Conservation (phyloP, 768 basidiomycete species). For the Serendipita sp. region DNA sequence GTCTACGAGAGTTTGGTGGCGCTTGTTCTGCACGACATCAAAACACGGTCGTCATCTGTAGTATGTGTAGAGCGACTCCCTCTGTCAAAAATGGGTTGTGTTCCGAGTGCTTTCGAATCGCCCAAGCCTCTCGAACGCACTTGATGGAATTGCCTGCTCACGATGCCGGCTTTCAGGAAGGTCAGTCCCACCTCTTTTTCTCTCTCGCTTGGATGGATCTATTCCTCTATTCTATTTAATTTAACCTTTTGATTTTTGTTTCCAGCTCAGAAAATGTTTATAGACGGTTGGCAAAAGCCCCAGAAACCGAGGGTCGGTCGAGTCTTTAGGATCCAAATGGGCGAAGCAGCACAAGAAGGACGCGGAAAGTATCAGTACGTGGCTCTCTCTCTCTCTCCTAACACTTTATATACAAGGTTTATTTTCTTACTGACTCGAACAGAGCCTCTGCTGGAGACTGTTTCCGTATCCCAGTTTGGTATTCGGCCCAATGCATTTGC, state of each 20-base stretch:
- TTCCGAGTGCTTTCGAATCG: not conserved
- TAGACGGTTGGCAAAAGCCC: not conserved
- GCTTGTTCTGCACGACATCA: not conserved
- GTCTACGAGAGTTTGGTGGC: not conserved
- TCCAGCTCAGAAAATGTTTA: not conserved
- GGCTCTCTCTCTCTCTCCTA: no score
- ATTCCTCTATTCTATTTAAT: not conserved
- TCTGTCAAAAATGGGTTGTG: not conserved
- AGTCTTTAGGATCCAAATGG: not conserved
- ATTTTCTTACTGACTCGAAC: no score
- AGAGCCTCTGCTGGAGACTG: not conserved
- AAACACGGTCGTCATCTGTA: not conserved
- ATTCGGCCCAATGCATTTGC: constrained; percentile 39
- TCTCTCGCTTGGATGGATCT: not conserved
- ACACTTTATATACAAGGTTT: no score
- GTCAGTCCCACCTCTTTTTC: not conserved
- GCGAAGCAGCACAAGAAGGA: not conserved
- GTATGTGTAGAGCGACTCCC: not conserved
- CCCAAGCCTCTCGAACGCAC: not conserved
- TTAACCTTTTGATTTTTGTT: not conserved
- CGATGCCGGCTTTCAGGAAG: not conserved
- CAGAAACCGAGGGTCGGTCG: not conserved
- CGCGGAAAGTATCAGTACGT: not conserved
- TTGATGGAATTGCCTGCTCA: not conserved
- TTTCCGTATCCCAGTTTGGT: not conserved